Evolutionary conservation across 164 flowering plant genomes (phyloP).

Genomic region (Magnolia sinica): DNA sequence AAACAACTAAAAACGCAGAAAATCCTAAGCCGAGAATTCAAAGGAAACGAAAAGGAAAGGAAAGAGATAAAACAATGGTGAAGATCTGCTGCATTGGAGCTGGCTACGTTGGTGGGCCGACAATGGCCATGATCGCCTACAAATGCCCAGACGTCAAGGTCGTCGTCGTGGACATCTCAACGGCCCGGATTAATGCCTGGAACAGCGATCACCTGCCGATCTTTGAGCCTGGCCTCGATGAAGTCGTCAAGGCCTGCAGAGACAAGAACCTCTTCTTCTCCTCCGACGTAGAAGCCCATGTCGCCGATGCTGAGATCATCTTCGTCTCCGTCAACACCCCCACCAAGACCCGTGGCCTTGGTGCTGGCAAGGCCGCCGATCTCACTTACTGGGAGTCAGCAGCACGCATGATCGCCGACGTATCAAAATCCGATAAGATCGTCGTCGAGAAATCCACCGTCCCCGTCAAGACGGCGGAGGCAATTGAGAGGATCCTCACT

Average conservation of each 20-base stretch:
- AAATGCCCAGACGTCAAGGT: conserved; percentile 23
- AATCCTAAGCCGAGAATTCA: too few species aligned
- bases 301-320: conserved; percentile 21
- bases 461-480: conserved; percentile 31
- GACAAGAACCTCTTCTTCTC: conserved; percentile 23
- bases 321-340: conserved; percentile 30
- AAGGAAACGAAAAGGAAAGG: background rate
- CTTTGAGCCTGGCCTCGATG: conserved; percentile 27
- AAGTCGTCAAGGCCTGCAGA: conserved; percentile 20
- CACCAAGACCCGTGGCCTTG: conserved; percentile 25
- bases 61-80: conserved; percentile 5
- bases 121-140: conserved; percentile 25
- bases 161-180: conserved; percentile 26
- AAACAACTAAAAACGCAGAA: too few species aligned
- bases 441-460: conserved; percentile 33
- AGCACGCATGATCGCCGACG: conserved; percentile 31
- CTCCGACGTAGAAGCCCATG: conserved; percentile 20
- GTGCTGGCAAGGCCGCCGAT: conserved; percentile 27
- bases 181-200: conserved; percentile 23
- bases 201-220: conserved; percentile 26
- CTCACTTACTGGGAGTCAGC: conserved; percentile 32
- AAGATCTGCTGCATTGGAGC: conserved; percentile 26
- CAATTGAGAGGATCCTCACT: conserved; percentile 28
- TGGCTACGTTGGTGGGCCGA: conserved; percentile 28
- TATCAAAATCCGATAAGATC: conserved; percentile 28